Base-by-base conservation (phyloP, 2,329 filamentous ascomycete species). In the Orbilia oligospora region DNA sequence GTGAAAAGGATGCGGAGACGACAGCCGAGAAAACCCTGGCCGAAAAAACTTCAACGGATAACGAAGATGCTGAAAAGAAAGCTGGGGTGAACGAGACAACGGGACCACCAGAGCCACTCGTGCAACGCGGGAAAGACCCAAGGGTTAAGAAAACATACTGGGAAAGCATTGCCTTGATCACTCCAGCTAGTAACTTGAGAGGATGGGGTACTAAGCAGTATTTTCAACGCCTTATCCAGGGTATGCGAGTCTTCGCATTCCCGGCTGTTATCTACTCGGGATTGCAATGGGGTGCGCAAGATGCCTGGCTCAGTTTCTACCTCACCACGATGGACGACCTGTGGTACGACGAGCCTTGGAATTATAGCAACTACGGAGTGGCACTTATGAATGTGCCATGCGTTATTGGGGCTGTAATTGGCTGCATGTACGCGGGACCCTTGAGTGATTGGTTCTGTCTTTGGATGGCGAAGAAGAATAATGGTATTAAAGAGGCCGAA, bases 231-330 rank as follows among this genome's bases (percentile, higher is more conserved):
- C 84, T 90, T 1, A 87, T 86, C 80, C 87, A 89, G 80, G 89
- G 87, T 0, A 83, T 89, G 64, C 86, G 87, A n/a, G 84, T 89
- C 49, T 89, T 89, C 81, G 85, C 86, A 0, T 89, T 89, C 76
- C 88, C 88, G 0, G 88, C 88, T 0, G 88, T 89, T 9, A 85
- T 88, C 79, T 89, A 87, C 78, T 87, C 88, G 1, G 88, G 88
- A 8, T 82, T 89, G 24, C 88, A 89, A 81, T 90, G 88, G 88
- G 88, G 88, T 3, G 85, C 87, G 33, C 88, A 90, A 82, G 88
- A 89, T 80, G 87, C 88, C n/a, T 89, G 88, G 83, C 83, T 90
- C 22, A 87, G 87, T 0, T 89, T 90, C 81, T 89, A 90, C 79
- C 84, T 89, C 36, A 90, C 88, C 0, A 85, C 89, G 0, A 86